Evolutionary conservation across 2,329 filamentous ascomycete genomes (phyloP), one percentile per base, ranked within the genome.

Genomic region (Arthrobotrys sphaeroides): DNA sequence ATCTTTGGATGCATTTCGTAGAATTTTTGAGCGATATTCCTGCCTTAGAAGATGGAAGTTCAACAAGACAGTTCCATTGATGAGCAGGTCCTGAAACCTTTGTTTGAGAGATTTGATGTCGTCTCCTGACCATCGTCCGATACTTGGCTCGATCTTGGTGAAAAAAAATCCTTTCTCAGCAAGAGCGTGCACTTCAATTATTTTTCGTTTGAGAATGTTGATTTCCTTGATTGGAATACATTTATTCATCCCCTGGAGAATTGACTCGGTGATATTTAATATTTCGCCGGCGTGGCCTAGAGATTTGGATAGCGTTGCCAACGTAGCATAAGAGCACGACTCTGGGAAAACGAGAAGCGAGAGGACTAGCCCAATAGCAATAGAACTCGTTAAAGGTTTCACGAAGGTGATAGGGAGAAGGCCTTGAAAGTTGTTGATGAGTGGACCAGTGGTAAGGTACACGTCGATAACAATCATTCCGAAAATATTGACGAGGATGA

Each of bases 281-380:
- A 60, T 42, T n/a, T 59, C 26, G 20, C 68, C 60, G 16, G 51
- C 26, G n/a, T 62, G n/a, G 77, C 78, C 64, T 81, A 80, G 74
- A 81, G 80, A 22, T 77, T 80, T 24, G 78, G 79, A 73, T 24
- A 73, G 60, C 10, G 59, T 24, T 16, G 26, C 40, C 0, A 86
- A 79, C 0, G 85, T 83, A 1, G 82, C 80, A 20, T 83, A 83
- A 0, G 85, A 86, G 0, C 85, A 85, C 0, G 85, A 87, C 43
- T 83, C 83, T 0, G 85, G 85, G 65, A 86, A 86, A 45, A 87
- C 81, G 2, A 87, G 68, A 0, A 87, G 59, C 3, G 82, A 83
- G 51, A 83, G 85, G 3, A 80, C 83, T 1, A 84, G 64, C 0
- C 85, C 85, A 0, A 87, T 78, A 0, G 83, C 85, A 4, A 84